Conservation (phyloP, 2,329 filamentous ascomycete genomes). For the Aspergillus melleus region DNA sequence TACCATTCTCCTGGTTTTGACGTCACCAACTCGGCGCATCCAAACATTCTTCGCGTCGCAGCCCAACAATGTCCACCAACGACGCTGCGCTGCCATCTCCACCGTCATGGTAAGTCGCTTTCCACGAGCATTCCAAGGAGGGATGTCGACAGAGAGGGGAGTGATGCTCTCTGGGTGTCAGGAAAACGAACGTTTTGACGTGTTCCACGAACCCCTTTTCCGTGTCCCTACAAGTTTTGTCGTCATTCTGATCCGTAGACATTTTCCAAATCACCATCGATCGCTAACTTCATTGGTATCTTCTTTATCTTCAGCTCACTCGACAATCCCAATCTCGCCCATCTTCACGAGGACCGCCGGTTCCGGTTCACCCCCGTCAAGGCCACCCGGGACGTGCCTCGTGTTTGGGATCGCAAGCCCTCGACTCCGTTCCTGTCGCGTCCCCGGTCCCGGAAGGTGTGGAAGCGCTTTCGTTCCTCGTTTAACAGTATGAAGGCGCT, state of each 20-base stretch:
- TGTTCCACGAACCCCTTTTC: constrained; percentile 1
- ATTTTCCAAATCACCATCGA: background rate
- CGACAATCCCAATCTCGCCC: background rate
- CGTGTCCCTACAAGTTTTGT: background rate
- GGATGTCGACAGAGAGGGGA: background rate
- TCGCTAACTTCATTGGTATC: constrained; percentile 12
- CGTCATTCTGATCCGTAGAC: background rate
- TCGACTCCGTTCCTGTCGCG: constrained; percentile 42
- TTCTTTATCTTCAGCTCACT: constrained; percentile 2
- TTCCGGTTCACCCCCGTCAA: constrained; percentile 46
- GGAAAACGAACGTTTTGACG: background rate
- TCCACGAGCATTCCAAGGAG: background rate
- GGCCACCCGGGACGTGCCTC: constrained; percentile 33
- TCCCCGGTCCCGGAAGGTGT: constrained; percentile 45
- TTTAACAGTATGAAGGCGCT: constrained; percentile 36
- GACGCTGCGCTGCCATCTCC: constrained; percentile 4
- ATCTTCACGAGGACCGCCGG: constrained; percentile 21
- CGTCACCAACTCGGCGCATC: background rate
- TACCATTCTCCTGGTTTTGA: background rate
- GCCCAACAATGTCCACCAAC: constrained; percentile 11
- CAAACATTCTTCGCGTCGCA: constrained; percentile 10
- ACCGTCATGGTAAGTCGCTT: constrained; percentile 11
- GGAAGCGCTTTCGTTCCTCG: constrained; percentile 45
- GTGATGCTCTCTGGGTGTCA: background rate
- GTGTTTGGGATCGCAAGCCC: constrained; percentile 48